These are phyloP conservation scores for Saccharomycopsis hybrid DNA, from an alignment of 1,139 yeast genomes.

Conservation along the genomic window DNA sequence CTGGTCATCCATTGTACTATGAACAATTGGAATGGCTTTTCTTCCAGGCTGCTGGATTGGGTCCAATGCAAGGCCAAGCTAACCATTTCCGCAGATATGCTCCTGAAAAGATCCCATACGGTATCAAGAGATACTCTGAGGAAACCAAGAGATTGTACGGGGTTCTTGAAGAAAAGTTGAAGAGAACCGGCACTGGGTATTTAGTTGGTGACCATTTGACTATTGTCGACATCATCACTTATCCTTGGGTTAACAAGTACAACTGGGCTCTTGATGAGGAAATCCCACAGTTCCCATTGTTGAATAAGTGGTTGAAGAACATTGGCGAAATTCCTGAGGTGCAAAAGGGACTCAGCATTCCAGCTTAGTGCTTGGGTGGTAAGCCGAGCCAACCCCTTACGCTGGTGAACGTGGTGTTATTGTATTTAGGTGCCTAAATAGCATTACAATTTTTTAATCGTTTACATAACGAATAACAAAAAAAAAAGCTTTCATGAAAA, in stretches of 20 bases:
- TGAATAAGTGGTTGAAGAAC: slow-evolving; percentile 40
- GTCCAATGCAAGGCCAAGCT: slow-evolving; percentile 59
- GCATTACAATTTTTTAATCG: no score
- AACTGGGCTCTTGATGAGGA: slow-evolving; percentile 32
- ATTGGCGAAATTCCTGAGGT: slow-evolving; percentile 36
- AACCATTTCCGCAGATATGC: slow-evolving; percentile 37
- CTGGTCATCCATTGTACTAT: slow-evolving; percentile 42
- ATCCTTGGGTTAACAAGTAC: slow-evolving; percentile 32
- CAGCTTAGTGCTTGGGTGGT: no score
- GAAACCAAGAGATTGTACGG: slow-evolving; percentile 49
- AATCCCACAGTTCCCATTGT: slow-evolving; percentile 35
- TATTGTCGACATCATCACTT: slow-evolving; percentile 46
- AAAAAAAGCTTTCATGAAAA: no score
- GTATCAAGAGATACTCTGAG: slow-evolving; percentile 41
- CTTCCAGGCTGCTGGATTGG: slow-evolving; percentile 54
- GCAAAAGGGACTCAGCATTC: slow-evolving; percentile 28
- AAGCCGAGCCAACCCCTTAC: no score
- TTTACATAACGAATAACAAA: no score
- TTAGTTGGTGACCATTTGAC: slow-evolving; percentile 52
- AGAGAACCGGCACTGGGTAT: slow-evolving; percentile 39
- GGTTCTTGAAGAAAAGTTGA: slow-evolving; percentile 45
- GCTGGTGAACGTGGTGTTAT: no score
- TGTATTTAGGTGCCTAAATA: no score
- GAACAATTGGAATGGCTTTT: slow-evolving; percentile 45
- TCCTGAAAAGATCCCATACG: slow-evolving; percentile 44